Conservation (phyloP, 2,329 filamentous ascomycete species). For the Aspergillus texensis region DNA sequence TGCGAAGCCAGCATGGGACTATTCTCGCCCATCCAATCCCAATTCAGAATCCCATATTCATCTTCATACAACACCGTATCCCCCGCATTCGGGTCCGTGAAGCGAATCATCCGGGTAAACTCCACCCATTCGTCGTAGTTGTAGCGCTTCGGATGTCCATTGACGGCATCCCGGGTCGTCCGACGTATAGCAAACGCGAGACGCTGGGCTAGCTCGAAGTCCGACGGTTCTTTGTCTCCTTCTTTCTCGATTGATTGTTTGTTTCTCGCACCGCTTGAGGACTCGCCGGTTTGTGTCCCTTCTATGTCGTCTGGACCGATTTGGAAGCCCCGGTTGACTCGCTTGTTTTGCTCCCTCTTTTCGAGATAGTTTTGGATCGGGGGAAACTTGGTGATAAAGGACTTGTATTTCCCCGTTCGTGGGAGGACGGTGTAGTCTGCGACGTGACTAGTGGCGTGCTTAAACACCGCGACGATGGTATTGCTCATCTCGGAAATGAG, state of each 20-base stretch:
- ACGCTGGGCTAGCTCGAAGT: slow-evolving; percentile 62
- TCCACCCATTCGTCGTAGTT: slow-evolving; percentile 84
- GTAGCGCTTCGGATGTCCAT: slow-evolving; percentile 61
- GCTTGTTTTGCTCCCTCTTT: slow-evolving; percentile 45
- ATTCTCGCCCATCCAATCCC: slow-evolving; percentile 73
- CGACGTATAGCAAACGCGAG: slow-evolving; percentile 71
- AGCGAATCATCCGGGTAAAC: slow-evolving; percentile 74
- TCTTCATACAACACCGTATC: slow-evolving; percentile 51
- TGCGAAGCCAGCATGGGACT: slow-evolving; percentile 67
- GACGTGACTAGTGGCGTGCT: slow-evolving; percentile 61
- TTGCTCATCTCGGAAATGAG: slow-evolving; percentile 82
- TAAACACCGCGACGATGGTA: slow-evolving; percentile 72
- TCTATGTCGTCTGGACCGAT: slow-evolving; percentile 39
- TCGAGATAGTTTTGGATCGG: slow-evolving; percentile 43
- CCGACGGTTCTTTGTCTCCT: slow-evolving; percentile 49
- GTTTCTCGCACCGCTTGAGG: background rate
- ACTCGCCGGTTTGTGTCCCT: slow-evolving; percentile 18
- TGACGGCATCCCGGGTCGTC: slow-evolving; percentile 40
- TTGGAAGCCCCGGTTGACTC: slow-evolving; percentile 52
- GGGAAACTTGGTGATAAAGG: slow-evolving; percentile 51
- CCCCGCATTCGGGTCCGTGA: slow-evolving; percentile 45
- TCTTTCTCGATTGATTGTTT: slow-evolving; percentile 46
- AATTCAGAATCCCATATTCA: slow-evolving; percentile 63
- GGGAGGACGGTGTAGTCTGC: slow-evolving; percentile 70
- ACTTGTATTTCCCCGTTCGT: slow-evolving; percentile 58